Evolutionary conservation across 2,329 filamentous ascomycete species (phyloP), one percentile per base, ranked within the genome.

Genomic region (Ophiostoma tasmaniense): DNA sequence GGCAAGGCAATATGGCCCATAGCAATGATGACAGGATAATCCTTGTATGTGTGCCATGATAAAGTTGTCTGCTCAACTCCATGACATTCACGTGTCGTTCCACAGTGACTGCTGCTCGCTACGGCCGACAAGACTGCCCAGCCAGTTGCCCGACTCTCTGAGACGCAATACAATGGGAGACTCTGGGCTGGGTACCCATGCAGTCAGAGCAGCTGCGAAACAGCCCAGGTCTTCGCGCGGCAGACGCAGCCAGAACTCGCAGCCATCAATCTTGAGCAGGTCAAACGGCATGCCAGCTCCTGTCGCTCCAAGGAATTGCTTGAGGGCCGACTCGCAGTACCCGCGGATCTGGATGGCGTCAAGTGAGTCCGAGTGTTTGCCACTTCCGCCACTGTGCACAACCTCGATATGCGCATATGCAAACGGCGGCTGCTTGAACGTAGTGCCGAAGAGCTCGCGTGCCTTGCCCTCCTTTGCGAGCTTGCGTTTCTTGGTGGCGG

Each of bases 271-370:
- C 73, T 88, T 86, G 42, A 94, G 82, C 25, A 93, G 86, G 75
- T 94, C 91, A 69, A 93, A 75, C 0, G 88, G 80, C 3, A 93
- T 87, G 13, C 86, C 87, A 1, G 83, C 79, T 13, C 91, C 91
- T 0, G 86, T 87, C 22, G 86, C 78, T 25, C 91, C 91, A 1
- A 94, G 84, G 74, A 91, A 93, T 71, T 90, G 85, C 0, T 81
- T 81, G 8, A 94, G 79, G 0, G 90, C 88, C 0, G 83, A 77
- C 1, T 84, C 85, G 73, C 90, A 85, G 74, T 90, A 88, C 0
- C 86, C 81, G 42, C 85, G 86, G 22, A 85, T 81, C 50, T 87
- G 88, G 2, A 92, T 79, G 2, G 82, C 79, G 77, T 93, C 90
- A 6, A 91, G 79, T 1, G 72, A 62, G 8, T 10, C 22, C 11